Conservation (phyloP, 495 filamentous ascomycete genomes). For the Jackrogersella minutella region DNA sequence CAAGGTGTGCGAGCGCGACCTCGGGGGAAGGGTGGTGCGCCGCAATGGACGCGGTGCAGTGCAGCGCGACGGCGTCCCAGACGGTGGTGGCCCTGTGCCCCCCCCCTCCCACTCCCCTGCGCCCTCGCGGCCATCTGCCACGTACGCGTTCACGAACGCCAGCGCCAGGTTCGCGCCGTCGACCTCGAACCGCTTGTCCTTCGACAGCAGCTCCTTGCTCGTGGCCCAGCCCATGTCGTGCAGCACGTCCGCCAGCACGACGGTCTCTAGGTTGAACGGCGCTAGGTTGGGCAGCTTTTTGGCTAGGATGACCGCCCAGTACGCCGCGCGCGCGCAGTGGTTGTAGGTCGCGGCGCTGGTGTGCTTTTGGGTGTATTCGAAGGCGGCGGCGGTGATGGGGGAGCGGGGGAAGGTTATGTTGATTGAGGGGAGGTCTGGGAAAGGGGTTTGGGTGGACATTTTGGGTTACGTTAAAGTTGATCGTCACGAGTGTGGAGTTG, state of each 20-base stretch:
- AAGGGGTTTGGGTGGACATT: conserved; percentile 9
- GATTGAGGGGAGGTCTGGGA: conserved; percentile 21
- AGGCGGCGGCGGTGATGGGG: conserved; percentile 42
- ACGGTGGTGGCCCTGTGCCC: conserved; percentile 52
- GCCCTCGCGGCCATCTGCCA: conserved; percentile 2
- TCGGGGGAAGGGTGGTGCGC: conserved; percentile 54
- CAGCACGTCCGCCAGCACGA: conserved; percentile 55
- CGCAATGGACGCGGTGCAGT: conserved; percentile 53
- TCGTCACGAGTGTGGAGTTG: too few relatives aligned
- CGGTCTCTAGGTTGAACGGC: conserved; percentile 51
- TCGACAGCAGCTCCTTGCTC: conserved; percentile 38
- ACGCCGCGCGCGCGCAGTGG: conserved; percentile 58
- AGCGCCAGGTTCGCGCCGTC: conserved; percentile 61
- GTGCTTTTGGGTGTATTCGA: conserved; percentile 51
- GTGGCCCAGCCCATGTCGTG: conserved; percentile 63
- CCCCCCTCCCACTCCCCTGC: conserved; percentile 38
- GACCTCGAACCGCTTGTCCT: conserved; percentile 64
- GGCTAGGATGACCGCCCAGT: conserved; percentile 53
- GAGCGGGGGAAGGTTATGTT: conserved; percentile 46
- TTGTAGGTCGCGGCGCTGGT: conserved; percentile 51
- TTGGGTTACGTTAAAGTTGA: too few relatives aligned
- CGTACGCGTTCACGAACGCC: conserved; percentile 49
- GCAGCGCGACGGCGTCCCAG: conserved; percentile 65
- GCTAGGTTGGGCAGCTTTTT: conserved; percentile 41
- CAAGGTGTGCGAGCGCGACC: conserved; percentile 50